Base-by-base conservation (phyloP, 768 basidiomycete species). In the Termitomyces sp. region DNA sequence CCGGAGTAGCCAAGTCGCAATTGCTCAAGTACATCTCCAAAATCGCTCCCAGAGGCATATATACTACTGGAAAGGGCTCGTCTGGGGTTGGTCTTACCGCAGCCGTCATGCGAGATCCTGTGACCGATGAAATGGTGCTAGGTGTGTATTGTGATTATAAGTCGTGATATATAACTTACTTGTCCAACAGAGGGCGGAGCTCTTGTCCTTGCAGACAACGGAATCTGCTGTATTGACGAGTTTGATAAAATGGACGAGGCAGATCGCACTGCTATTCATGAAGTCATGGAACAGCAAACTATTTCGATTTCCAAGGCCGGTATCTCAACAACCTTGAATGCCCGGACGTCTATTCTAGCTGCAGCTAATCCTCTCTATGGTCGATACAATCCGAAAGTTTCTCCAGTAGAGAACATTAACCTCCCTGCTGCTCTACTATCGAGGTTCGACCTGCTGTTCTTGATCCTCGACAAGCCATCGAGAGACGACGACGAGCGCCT, bases 271-370 rank as follows among this genome's bases (percentile, higher is more conserved):
- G 94, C 97, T 15, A 98, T 99, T 63, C 97, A 99, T 77, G 97
- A 99, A 82, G 97, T 99, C 62, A 99, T 99, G 97, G 96, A 98
- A 76, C 97, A 98, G 74, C 97, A 99, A 77, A 99, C 97, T 0
- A 98, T 99, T 59, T 98, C 96, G 3, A 99, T 99, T 64, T 97
- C 97, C 46, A 99, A 98, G 75, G 97, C 97, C 5, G 97, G 97
- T 24, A 99, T 99, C 71, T 96, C 96, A 9, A 99, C 97, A 8
- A 98, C 97, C 1, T 82, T 99, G 51, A 98, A 98, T 69, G 97
- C 97, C 28, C 89, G 97, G 55, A 96, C 96, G 2, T 98, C 97
- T 8, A 93, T 99, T 70, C 86, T 99, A 15, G 97, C 97, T 3
- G 97, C 97, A 12, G 97, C 97, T 60, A 99, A 99, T 74, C 97